Evolutionary conservation across 2,329 filamentous ascomycete species (phyloP).

Genomic region (Ustulina deusta): DNA sequence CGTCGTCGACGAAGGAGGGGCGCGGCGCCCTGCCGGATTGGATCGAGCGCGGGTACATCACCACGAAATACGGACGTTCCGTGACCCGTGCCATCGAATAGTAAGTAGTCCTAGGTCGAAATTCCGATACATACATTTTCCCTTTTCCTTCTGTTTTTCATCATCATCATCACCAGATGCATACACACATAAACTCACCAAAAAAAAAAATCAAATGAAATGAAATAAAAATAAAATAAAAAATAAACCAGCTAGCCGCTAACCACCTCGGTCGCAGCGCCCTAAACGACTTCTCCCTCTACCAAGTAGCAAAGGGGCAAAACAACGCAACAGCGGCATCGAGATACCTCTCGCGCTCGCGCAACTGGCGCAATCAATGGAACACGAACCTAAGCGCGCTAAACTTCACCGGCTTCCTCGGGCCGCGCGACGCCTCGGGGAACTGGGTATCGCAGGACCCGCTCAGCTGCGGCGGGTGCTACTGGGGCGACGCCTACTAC

Average conservation of each 20-base stretch:
- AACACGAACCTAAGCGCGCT: conserved; percentile 68
- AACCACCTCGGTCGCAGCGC: conserved; percentile 52
- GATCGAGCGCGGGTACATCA: conserved; percentile 73
- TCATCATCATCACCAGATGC: neutral
- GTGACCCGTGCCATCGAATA: conserved; percentile 76
- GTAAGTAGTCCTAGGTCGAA: conserved; percentile 47
- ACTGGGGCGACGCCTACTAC: conserved; percentile 73
- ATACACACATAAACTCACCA: neutral
- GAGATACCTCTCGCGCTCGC: conserved; percentile 72
- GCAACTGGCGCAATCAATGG: conserved; percentile 80
- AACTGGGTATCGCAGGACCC: conserved; percentile 68
- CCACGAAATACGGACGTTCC: conserved; percentile 69
- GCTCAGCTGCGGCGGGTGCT: conserved; percentile 71
- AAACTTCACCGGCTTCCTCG: conserved; percentile 74
- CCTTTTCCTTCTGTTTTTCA: neutral
- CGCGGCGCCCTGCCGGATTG: conserved; percentile 77
- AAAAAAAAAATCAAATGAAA: neutral
- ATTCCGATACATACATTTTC: neutral
- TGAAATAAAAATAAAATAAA: neutral
- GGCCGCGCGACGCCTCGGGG: conserved; percentile 66
- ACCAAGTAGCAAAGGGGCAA: conserved; percentile 72
- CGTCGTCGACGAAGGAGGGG: conserved; percentile 74
- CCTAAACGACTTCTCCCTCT: conserved; percentile 75
- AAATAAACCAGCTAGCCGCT: neutral
- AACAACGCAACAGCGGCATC: conserved; percentile 62